Evolutionary conservation across 1,284 basidiomycete genomes (phyloP), one percentile per base, ranked within the genome.

Genomic region (Irpex rosettiformis): DNA sequence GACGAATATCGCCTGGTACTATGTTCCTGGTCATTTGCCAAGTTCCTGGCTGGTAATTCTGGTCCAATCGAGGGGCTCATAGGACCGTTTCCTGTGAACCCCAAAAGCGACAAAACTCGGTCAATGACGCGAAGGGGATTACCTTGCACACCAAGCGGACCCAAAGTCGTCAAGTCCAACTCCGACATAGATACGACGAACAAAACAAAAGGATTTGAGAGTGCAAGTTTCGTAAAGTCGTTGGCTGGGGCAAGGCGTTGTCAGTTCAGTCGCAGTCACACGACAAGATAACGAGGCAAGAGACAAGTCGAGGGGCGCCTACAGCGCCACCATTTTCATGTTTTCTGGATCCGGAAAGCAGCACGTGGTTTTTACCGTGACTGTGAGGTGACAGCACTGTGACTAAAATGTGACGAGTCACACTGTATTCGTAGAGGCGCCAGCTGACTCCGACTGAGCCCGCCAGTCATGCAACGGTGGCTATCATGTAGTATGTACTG

Each of bases 61-160:
- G 69, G 68, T 43, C 67, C 69, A 52, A 69, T 16, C 18, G 70
- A 66, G n/a, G 69, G 66, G 13, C 66, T 48, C 69, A 70, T 72
- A 49, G 62, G 56, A 52, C 28, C 59, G 43, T 58, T 53, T 30
- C 57, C 56, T 45, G 62, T 43, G 27, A 27, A 16, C 18, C 57
- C 60, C 22, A 58, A 54, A 29, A 61, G 58, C 48, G 67, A 60
- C 30, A 66, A 52, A 54, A 66, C 48, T 55, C 62, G 61, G 59
- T 58, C 63, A 51, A 70, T 59, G 51, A 58, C 53, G 54, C 60
- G 54, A 43, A 68, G 61, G 58, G 70, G 54, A 56, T 65, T 66
- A 49, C 45, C 37, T 42, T 51, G 51, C 29, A 53, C 51, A 16
- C 18, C 30, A 7, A 52, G 25, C 24, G 33, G 52, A 49, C 22